Base-by-base conservation (phyloP, 768 basidiomycete genomes). In the Suillus variegatus region DNA sequence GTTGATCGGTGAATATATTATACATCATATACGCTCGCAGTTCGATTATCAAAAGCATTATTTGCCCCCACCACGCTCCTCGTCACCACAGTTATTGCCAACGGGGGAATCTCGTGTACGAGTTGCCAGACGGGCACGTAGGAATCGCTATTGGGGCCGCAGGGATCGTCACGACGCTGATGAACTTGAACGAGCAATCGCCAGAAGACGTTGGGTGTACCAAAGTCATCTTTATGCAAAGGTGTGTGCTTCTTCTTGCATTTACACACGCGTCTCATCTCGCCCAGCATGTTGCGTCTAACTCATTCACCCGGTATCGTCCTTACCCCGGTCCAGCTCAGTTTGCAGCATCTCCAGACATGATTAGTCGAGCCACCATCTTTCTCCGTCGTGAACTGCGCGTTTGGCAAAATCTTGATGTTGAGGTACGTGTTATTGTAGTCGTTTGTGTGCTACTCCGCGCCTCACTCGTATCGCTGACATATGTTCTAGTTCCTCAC, bases 311-410 rank as follows among this genome's bases (percentile, higher is more conserved):
- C 5, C 88, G 91, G 60, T 97, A 92, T 75, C 88, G 88, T n/a
- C 95, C 95, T 22, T 93, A 87, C 68, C 95, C 95, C n/a, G 89
- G 88, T 0, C 94, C 95, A 0, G 78, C 89, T 4, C 93, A 94
- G 71, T 94, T 98, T 69, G 67, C 93, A 13, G 85, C 89, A 1
- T 92, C 94, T 20, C 86, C 84, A 38, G 90, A 93, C 68, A 80
- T 90, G 10, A 83, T 94, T 57, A 86, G 86, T 60, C 86, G 93
- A 13, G 92, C 93, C 40, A 94, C 88, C 0, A 82, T 82, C 16
- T 98, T 97, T 72, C 74, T 97, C 13, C 84, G 96, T 44, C 84
- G 95, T 52, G 95, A 98, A 74, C 78, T 97, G 51, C 87, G 86
- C 60, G 91, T 97, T 5, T 98, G 95, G 95, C 82, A 86, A 12